phyloP scores from a whole-genome alignment of 2,329 filamentous ascomycete genomes.

The Dichotomopilus funicola region DNA sequence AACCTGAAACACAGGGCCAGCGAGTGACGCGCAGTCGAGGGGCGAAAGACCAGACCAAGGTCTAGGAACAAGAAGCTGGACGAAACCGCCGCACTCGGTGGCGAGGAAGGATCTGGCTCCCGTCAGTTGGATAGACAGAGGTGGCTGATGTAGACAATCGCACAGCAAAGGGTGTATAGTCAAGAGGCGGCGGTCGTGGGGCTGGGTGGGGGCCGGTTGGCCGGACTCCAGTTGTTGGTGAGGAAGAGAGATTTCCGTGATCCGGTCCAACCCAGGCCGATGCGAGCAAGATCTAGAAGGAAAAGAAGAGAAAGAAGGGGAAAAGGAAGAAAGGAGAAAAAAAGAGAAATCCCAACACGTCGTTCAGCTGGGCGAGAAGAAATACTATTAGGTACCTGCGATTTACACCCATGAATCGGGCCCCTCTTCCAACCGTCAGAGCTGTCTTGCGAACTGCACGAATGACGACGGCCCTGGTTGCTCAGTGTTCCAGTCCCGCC shows the following conservation, averaged over 20 bases:
- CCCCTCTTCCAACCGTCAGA: too few relatives aligned
- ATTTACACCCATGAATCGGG: too few relatives aligned
- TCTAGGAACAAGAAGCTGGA: too few relatives aligned
- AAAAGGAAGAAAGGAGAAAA: not conserved
- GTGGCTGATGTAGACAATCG: conserved; percentile 5
- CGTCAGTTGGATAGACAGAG: too few relatives aligned
- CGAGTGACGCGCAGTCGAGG: too few relatives aligned
- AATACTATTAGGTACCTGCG: not conserved
- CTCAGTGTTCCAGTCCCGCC: conserved; percentile 1
- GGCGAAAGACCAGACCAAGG: too few relatives aligned
- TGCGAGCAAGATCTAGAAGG: not conserved
- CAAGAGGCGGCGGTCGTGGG: not conserved
- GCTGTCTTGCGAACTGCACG: not conserved
- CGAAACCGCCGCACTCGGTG: too few relatives aligned
- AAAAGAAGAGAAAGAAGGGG: not conserved
- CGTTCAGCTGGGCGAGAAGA: not conserved
- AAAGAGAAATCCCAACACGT: too few relatives aligned
- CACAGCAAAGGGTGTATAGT: conserved; percentile 9
- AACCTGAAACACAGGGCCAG: too few relatives aligned
- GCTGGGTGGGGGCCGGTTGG: not conserved
- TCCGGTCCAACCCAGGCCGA: conserved; percentile 1
- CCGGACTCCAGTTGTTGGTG: not conserved
- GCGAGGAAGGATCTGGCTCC: too few relatives aligned
- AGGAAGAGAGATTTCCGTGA: not conserved
- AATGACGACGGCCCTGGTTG: conserved; percentile 8